phyloP scores from a whole-genome alignment of 495 filamentous ascomycete genomes.

The Xylaria palmicola region DNA sequence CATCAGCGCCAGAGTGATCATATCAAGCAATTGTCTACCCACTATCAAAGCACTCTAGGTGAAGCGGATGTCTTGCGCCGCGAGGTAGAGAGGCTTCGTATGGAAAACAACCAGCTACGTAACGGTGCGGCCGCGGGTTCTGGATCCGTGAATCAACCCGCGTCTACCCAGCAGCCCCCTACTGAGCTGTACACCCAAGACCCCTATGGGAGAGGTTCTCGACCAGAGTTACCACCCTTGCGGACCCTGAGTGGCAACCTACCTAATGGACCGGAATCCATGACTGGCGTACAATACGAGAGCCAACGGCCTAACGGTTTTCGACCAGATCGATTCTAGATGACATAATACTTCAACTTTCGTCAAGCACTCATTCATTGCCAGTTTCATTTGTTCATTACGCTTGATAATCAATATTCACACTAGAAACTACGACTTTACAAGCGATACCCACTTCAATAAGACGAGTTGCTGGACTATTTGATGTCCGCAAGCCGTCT shows the following conservation, averaged over 20 bases:
- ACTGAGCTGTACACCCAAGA: slow-evolving; percentile 35
- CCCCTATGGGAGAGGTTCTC: slow-evolving; percentile 28
- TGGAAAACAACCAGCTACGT: slow-evolving; percentile 56
- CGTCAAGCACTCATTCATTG: slow-evolving; percentile 8
- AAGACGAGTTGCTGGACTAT: neutral
- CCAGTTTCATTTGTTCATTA: slow-evolving; percentile 14
- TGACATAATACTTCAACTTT: neutral
- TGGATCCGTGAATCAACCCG: slow-evolving; percentile 18
- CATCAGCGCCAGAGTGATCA: slow-evolving; percentile 47
- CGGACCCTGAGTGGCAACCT: slow-evolving; percentile 32
- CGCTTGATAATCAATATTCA: slow-evolving; percentile 10
- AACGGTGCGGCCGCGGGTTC: slow-evolving; percentile 20
- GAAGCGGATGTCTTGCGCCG: slow-evolving; percentile 50
- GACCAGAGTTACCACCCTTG: slow-evolving; percentile 50
- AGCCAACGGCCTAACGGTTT: slow-evolving; percentile 40
- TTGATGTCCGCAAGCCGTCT: neutral
- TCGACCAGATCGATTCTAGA: slow-evolving; percentile 30
- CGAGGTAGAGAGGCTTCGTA: slow-evolving; percentile 49
- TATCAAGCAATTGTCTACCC: slow-evolving; percentile 36
- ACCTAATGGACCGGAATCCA: slow-evolving; percentile 42
- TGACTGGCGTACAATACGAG: slow-evolving; percentile 58
- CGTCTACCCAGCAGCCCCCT: slow-evolving; percentile 28
- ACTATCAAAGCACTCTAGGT: slow-evolving; percentile 32
- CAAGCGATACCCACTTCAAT: slow-evolving; percentile 9
- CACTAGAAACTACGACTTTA: slow-evolving; percentile 9